Evolutionary conservation across 495 filamentous ascomycete genomes (phyloP).

Genomic region (Aspergillus haitiensis): DNA sequence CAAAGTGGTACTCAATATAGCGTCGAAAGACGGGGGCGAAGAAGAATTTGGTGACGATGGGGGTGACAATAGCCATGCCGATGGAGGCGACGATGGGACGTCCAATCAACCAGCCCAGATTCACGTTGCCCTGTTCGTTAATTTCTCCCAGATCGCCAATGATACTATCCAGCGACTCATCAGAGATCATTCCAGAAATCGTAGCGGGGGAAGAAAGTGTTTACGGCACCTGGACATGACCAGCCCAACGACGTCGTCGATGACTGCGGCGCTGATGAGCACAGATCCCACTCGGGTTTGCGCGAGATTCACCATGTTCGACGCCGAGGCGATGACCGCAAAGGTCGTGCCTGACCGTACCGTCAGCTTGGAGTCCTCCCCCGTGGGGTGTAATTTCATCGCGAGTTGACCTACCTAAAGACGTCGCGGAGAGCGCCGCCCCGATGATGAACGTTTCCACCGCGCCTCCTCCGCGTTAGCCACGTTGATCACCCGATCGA

Average conservation of each 20-base stretch:
- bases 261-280: conserved; percentile 64
- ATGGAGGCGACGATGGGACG: conserved; percentile 58
- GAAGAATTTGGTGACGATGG: conserved; percentile 47
- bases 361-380: background rate
- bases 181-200: background rate
- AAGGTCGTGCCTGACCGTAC: conserved; percentile 31
- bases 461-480: conserved; percentile 20
- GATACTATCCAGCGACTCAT: conserved; percentile 32
- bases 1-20: conserved; percentile 36
- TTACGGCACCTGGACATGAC: conserved; percentile 60
- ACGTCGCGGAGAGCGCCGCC: conserved; percentile 36
- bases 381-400: background rate
- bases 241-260: conserved; percentile 79
- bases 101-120: conserved; percentile 45
- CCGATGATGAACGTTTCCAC: conserved; percentile 43
- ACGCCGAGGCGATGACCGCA: conserved; percentile 34
- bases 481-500: too few species aligned
- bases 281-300: conserved; percentile 37
- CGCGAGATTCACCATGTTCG: conserved; percentile 28
- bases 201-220: background rate
- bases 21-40: conserved; percentile 45
- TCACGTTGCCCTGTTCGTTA: conserved; percentile 31
- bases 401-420: conserved; percentile 26
- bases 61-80: conserved; percentile 52
- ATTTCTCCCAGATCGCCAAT: conserved; percentile 46